phyloP scores from a whole-genome alignment of 257 asterid genomes.

The Solanum rostratum region DNA sequence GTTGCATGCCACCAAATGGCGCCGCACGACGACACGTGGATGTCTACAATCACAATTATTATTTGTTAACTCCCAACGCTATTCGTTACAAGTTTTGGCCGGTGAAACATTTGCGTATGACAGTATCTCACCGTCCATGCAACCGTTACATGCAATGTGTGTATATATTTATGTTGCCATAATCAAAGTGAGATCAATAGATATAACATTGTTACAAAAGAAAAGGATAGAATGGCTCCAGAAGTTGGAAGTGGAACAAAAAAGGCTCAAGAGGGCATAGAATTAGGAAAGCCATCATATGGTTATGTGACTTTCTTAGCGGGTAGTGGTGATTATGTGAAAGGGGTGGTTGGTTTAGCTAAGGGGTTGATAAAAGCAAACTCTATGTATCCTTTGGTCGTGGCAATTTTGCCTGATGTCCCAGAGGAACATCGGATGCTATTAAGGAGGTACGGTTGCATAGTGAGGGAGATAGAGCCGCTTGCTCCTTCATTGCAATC shows the following conservation, averaged over 20 bases:
- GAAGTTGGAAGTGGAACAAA: not conserved
- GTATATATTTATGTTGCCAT: not conserved
- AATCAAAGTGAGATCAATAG: too few species aligned
- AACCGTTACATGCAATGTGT: not conserved
- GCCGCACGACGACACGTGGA: not conserved
- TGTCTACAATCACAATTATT: not conserved
- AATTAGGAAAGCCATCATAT: not conserved
- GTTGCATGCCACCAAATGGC: not conserved
- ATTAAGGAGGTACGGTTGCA: slow-evolving; percentile 12
- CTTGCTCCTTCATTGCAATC: slow-evolving; percentile 2
- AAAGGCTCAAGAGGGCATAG: not conserved
- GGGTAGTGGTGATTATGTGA: slow-evolving; percentile 21
- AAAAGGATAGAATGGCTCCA: not conserved
- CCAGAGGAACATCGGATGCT: slow-evolving; percentile 20
- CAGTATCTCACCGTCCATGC: not conserved
- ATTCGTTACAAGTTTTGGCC: not conserved
- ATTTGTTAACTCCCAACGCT: not conserved
- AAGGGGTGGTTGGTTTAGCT: slow-evolving; percentile 26
- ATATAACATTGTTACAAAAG: not conserved
- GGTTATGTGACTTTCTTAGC: slow-evolving; percentile 29
- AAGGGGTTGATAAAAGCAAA: slow-evolving; percentile 21
- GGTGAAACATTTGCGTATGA: not conserved
- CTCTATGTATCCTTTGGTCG: slow-evolving; percentile 17
- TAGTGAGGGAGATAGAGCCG: slow-evolving; percentile 18
- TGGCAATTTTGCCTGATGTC: slow-evolving; percentile 24